Conservation (phyloP, 768 basidiomycete species). For the Suillus weaverae region DNA sequence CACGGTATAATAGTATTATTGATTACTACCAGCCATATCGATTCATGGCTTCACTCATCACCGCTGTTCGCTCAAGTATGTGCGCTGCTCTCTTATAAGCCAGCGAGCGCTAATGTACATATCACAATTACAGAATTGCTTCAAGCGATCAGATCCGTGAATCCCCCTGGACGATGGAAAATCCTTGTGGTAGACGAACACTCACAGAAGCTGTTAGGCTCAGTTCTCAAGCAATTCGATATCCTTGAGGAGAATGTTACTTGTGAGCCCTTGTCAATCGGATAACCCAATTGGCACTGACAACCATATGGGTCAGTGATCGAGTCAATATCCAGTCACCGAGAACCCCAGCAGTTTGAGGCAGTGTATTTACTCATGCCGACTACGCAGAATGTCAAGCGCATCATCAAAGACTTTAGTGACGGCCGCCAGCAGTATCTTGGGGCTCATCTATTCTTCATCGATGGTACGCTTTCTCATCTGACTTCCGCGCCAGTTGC, state of each 20-base stretch:
- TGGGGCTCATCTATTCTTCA: slow-evolving; percentile 88
- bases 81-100: neutral
- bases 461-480: slow-evolving; percentile 65
- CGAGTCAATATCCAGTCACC: slow-evolving; percentile 81
- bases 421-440: slow-evolving; percentile 69
- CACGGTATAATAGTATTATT: neutral
- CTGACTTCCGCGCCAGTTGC: neutral
- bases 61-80: slow-evolving; percentile 48
- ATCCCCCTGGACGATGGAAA: slow-evolving; percentile 92
- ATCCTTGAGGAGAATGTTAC: slow-evolving; percentile 96
- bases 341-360: slow-evolving; percentile 86
- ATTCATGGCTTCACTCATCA: slow-evolving; percentile 49
- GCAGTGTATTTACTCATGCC: slow-evolving; percentile 95
- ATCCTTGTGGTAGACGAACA: slow-evolving; percentile 95
- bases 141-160: slow-evolving; percentile 83
- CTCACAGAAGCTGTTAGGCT: slow-evolving; percentile 78
- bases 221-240: slow-evolving; percentile 91
- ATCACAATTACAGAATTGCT: slow-evolving; percentile 63
- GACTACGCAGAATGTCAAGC: slow-evolving; percentile 89
- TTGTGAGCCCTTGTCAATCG: slow-evolving; percentile 51
- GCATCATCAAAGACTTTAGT: slow-evolving; percentile 84
- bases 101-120: slow-evolving; percentile 2
- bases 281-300: slow-evolving; percentile 12
- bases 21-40: slow-evolving; percentile 22
- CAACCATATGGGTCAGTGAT: slow-evolving; percentile 58